Evolutionary conservation across 352 stramenopile genomes (phyloP), one percentile per base, ranked within the genome.

Genomic region (Phytophthora pluvialis): DNA sequence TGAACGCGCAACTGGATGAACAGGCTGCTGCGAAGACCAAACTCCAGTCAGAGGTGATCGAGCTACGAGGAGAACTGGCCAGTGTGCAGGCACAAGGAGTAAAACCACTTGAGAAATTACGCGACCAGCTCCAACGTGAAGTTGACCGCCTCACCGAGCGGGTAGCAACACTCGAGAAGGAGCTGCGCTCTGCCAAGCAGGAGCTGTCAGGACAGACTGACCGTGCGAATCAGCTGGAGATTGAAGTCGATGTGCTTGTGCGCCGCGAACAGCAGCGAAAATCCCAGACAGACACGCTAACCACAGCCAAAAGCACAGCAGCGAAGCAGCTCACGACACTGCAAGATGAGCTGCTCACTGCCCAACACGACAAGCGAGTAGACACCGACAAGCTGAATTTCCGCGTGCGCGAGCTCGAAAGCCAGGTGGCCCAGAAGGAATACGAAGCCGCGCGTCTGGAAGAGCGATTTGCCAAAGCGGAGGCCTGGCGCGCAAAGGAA

Each of bases 401-500:
- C 52, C 70, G 67, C 1, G 42, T 80, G 15, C 78, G 76, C 10
- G 78, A 85, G 21, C 60, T 88, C 6, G 78, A 88, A 60, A 78
- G 65, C 13, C 66, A 77, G 21, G 63, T 82, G 43, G 68, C 73
- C 0, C 76, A 83, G 54, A 86, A 80, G 43, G 78, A 88, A 25
- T 88, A 88, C 54, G 78, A 88, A 60, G 50, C 67, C 12, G 52
- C 58, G 16, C 69, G 74, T 9, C 49, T 80, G 7, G 70, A 86
- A 57, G 77, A 86, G 51, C 66, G 66, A 18, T 86, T 83, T 48
- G 56, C 65, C 15, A 83, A 78, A 57, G 77, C 77, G 1, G 77
- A 86, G 56, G 54, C 72, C 10, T 86, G 77, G 77, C 68, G 74
- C 8, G 55, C 71, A 11, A 83, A 83, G 38, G 77, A 86, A 75